Conservation (phyloP, 345 rosid genomes). For the Geranium brycei region DNA sequence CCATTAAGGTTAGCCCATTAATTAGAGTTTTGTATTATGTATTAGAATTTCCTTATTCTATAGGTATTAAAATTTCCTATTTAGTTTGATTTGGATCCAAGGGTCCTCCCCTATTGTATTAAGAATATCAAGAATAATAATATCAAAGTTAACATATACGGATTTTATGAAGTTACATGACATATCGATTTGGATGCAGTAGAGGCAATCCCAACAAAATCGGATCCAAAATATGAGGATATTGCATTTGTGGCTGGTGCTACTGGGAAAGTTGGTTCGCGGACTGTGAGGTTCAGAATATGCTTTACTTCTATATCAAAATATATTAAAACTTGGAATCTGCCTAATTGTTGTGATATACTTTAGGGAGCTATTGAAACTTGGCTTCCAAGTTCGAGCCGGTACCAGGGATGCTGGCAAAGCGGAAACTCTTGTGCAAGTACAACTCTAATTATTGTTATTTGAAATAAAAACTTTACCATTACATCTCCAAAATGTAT, state of each 20-base stretch:
- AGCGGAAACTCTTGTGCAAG: slow-evolving; percentile 64
- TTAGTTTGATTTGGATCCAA: no score
- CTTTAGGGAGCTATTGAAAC: slow-evolving; percentile 81
- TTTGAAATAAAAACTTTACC: not conserved
- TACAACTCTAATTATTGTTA: slow-evolving; percentile 10
- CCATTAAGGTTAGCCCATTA: no score
- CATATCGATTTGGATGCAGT: slow-evolving; percentile 30
- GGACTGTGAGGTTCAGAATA: slow-evolving; percentile 62
- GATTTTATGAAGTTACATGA: slow-evolving; percentile 22
- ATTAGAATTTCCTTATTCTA: no score
- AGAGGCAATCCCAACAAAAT: slow-evolving; percentile 24
- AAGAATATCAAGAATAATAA: no score
- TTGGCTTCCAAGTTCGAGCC: slow-evolving; percentile 86
- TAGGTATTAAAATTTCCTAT: no score
- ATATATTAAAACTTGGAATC: slow-evolving; percentile 3
- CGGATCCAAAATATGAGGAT: slow-evolving; percentile 42
- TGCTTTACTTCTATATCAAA: slow-evolving; percentile 5
- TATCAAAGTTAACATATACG: no score
- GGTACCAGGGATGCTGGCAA: slow-evolving; percentile 68
- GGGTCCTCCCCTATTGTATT: no score
- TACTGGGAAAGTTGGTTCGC: slow-evolving; percentile 88
- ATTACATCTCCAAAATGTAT: not conserved
- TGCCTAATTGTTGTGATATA: not conserved
- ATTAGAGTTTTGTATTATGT: no score
- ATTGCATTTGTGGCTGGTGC: slow-evolving; percentile 94